Conservation (phyloP, 768 basidiomycete genomes). For the Tulasnella sp. region DNA sequence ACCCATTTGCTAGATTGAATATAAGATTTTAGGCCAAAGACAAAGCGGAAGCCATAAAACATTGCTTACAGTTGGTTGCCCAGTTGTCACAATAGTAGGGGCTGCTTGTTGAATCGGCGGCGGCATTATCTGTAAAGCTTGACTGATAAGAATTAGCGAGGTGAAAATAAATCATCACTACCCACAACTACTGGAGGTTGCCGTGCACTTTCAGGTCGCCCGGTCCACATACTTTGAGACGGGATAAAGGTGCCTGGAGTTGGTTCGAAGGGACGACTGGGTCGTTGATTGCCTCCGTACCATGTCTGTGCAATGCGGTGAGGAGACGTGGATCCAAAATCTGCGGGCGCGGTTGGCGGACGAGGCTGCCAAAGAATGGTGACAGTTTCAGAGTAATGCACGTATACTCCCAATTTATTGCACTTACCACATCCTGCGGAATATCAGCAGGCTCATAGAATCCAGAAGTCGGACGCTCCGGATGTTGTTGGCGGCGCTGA, state of each 20-base stretch:
- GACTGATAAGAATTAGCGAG: background rate
- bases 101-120: background rate
- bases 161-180: background rate
- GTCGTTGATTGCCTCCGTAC: background rate
- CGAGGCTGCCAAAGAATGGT: background rate
- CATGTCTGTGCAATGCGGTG: background rate
- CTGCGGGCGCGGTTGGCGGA: conserved; percentile 15
- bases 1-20: background rate
- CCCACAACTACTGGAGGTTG: background rate
- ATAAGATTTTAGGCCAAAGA: too few relatives aligned
- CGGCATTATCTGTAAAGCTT: background rate
- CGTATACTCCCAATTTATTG: background rate
- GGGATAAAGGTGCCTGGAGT: too few relatives aligned
- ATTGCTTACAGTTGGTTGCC: background rate
- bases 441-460: conserved; percentile 8
- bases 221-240: too few relatives aligned
- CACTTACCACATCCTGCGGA: background rate
- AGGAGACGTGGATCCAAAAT: conserved; percentile 2
- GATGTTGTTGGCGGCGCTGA: conserved; percentile 2
- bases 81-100: background rate
- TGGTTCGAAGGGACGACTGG: background rate
- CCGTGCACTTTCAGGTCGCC: background rate
- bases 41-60: background rate
- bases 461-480: conserved; percentile 11
- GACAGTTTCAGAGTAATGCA: background rate